phyloP scores from a whole-genome alignment of 2,329 filamentous ascomycete species.

The Alternaria novae-zelandiae region DNA sequence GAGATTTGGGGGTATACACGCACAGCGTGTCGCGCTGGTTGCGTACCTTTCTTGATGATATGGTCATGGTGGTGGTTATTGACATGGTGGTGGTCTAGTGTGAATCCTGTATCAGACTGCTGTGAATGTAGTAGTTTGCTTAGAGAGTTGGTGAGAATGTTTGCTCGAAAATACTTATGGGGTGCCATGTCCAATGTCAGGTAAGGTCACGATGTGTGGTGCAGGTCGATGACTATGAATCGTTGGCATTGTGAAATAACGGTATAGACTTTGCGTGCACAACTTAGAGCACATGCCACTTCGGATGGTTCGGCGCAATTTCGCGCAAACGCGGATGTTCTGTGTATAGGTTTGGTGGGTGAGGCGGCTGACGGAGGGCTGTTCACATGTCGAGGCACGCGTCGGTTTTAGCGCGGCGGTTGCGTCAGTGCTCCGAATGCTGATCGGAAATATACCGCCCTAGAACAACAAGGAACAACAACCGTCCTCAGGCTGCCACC shows the following conservation, averaged over 20 bases:
- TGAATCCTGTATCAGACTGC: fast-evolving
- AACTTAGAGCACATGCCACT: neutral
- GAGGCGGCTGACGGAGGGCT: neutral
- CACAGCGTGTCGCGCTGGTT: neutral
- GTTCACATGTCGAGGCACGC: conserved; percentile 29
- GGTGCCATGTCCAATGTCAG: neutral
- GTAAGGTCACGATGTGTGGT: neutral
- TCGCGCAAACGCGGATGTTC: neutral
- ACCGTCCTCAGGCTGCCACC: conserved; percentile 24
- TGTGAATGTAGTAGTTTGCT: neutral
- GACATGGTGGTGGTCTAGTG: neutral
- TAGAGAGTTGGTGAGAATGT: neutral
- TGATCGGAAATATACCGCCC: conserved; percentile 18
- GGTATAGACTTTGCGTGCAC: neutral
- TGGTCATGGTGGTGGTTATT: neutral
- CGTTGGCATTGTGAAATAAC: neutral
- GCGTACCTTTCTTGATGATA: neutral
- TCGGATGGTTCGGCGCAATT: neutral
- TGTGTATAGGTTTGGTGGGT: neutral
- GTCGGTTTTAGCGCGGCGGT: conserved; percentile 28
- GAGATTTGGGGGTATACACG: neutral
- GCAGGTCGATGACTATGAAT: neutral
- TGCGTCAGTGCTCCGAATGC: conserved; percentile 38
- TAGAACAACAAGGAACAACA: conserved; percentile 10
- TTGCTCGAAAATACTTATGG: neutral